These are phyloP conservation scores for Alternaria triticina DNA, from an alignment of 2,329 filamentous ascomycete species.

Conservation along the genomic window DNA sequence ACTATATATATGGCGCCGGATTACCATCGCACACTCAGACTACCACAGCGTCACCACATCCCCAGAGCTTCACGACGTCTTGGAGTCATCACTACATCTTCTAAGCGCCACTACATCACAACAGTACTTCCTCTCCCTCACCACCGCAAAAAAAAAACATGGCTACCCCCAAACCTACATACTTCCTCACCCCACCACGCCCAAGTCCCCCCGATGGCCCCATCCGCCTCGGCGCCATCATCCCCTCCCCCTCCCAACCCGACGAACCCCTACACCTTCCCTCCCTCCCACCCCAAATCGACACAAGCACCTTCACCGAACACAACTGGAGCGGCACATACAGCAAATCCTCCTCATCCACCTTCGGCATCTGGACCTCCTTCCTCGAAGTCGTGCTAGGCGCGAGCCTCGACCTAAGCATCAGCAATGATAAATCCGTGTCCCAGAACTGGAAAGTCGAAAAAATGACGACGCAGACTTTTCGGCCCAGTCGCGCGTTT, in stretches of 20 bases:
- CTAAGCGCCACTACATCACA: not conserved
- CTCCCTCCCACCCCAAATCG: not conserved
- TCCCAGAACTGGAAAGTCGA: not conserved
- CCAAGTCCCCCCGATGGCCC: not conserved
- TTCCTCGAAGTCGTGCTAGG: slow-evolving; percentile 13
- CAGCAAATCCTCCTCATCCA: not conserved
- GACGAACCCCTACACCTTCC: slow-evolving; percentile 8
- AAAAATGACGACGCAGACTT: not conserved
- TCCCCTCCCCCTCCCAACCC: slow-evolving; percentile 3
- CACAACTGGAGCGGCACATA: not conserved
- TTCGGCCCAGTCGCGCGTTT: not conserved
- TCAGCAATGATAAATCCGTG: not conserved
- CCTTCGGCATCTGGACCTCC: slow-evolving; percentile 15
- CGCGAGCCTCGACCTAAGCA: slow-evolving; percentile 1
- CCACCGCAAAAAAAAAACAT: not conserved
- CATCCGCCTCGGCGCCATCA: slow-evolving; percentile 15
- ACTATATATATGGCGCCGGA: not conserved
- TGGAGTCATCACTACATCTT: not conserved
- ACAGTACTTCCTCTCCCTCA: no score
- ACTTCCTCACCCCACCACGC: slow-evolving; percentile 1
- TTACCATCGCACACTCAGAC: no score
- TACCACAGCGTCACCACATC: not conserved
- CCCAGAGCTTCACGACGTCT: not conserved
- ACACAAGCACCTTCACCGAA: not conserved
- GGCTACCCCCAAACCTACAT: not conserved